Percentiles rank a stretch among this genome's conserved stretches.
Evolutionary conservation across 148 eudicot species (phyloP).

Genomic region (Chenopodium suecicum): DNA sequence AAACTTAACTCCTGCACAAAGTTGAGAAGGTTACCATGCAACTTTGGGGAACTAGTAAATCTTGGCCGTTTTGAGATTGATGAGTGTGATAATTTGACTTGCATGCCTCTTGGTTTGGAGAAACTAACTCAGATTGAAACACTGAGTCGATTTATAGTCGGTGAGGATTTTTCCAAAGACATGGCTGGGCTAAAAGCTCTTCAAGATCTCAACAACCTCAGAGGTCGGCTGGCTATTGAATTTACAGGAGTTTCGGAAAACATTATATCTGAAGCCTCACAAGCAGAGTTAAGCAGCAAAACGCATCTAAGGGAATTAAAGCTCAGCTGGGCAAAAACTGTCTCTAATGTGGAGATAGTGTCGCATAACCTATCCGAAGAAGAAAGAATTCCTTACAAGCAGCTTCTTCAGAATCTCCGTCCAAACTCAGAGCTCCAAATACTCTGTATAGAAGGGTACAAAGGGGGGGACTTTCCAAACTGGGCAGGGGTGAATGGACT

Average conservation of each 20-base stretch:
- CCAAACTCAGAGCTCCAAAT: constrained; percentile 19
- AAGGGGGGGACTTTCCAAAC: constrained; percentile 23
- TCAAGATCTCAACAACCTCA: constrained; percentile 4
- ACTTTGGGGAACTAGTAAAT: constrained; percentile 15
- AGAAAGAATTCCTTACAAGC: constrained; percentile 1
- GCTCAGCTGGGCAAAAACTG: constrained; percentile 22
- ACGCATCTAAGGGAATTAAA: constrained; percentile 11
- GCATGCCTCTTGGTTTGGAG: constrained; percentile 30
- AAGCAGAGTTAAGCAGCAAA: background rate
- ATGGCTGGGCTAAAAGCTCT: constrained; percentile 19
- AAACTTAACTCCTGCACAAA: constrained; percentile 27
- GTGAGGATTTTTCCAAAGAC: constrained; percentile 6
- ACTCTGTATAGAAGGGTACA: constrained; percentile 33
- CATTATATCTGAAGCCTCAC: constrained; percentile 13
- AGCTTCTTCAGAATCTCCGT: constrained; percentile 18
- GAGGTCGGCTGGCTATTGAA: constrained; percentile 26
- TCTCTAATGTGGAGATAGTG: background rate
- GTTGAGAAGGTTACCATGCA: background rate
- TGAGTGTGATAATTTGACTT: constrained; percentile 25
- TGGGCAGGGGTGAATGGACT: constrained; percentile 21
- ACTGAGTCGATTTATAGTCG: constrained; percentile 25
- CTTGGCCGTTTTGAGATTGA: constrained; percentile 28
- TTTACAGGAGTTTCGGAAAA: constrained; percentile 20
- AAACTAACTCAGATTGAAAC: constrained; percentile 19
- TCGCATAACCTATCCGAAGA: background rate